Evolutionary conservation across 1,284 basidiomycete species (phyloP).

Genomic region (Naganishia liquefaciens): DNA sequence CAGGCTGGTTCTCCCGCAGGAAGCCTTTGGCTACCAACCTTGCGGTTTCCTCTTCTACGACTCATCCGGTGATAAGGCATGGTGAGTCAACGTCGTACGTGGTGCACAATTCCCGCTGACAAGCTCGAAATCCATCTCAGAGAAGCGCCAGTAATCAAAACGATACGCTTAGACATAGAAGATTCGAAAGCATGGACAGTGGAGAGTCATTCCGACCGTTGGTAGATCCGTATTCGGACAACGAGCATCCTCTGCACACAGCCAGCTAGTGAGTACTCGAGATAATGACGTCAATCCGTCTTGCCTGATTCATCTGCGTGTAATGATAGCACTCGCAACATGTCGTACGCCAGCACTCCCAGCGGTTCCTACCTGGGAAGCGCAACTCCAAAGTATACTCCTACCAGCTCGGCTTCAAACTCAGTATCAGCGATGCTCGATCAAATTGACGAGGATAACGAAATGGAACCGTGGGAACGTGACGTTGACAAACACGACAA

Average conservation of each 20-base stretch:
- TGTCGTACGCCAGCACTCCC: conserved; percentile 12
- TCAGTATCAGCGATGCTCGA: conserved; percentile 14
- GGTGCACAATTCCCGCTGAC: too few relatives aligned
- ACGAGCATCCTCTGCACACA: not conserved
- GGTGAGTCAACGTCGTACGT: too few relatives aligned
- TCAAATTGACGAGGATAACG: conserved; percentile 21
- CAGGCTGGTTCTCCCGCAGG: too few relatives aligned
- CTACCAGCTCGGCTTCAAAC: not conserved
- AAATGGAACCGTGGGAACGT: conserved; percentile 26
- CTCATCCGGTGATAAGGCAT: too few relatives aligned
- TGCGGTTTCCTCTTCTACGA: too few relatives aligned
- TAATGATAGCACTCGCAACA: not conserved
- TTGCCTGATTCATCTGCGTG: not conserved
- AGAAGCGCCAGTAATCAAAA: too few relatives aligned
- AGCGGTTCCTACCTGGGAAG: conserved; percentile 11
- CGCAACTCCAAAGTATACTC: conserved; percentile 6
- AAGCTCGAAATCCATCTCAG: too few relatives aligned
- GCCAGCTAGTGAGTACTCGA: too few relatives aligned
- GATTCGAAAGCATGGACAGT: conserved; percentile 14
- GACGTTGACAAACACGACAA: conserved; percentile 10
- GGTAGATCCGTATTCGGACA: not conserved
- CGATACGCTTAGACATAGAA: not conserved
- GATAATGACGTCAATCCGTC: not conserved
- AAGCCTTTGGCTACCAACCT: too few relatives aligned
- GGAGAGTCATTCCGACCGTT: conserved; percentile 15